Evolutionary conservation across 495 filamentous ascomycete species (phyloP), one percentile per base, ranked within the genome.

Genomic region (Hypomontagnella monticulosa): DNA sequence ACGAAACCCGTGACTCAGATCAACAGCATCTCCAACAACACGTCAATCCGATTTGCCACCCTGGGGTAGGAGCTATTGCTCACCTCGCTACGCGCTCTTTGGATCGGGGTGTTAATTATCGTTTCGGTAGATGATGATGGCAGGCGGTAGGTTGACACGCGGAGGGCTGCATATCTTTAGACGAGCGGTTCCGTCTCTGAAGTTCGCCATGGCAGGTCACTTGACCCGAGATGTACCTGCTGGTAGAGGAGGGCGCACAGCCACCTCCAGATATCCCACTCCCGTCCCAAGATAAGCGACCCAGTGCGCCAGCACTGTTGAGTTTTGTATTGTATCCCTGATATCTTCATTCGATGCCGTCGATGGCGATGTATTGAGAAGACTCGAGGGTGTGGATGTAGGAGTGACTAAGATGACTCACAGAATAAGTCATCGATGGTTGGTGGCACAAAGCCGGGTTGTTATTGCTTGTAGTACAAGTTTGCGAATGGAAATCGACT

Each of bases 201-300:
- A n/a, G 9, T 46, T 52, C 16, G 51, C 32, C 32, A 36, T 18
- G 10, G 23, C 32, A 57, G 18, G 51, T 67, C 47, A 52, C 53
- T 62, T 62, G 52, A 52, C 48, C 51, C 27, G 47, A 11, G 52
- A 18, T 57, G n/a, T 3, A 61, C 19, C 30, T 56, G 38, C 19
- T 10, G 19, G 33, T 11, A 16, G n/a, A 16, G n/a, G 32, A 61
- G 32, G 50, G 9, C 50, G 52, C 65, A 63, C 65, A 63, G 59
- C 65, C 65, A 63, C 58, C 65, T 58, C 65, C 59, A 68, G 44
- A 55, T 38, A 54, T 58, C 42, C 37, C 47, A 36, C 48, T 23
- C 14, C 54, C 37, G 23, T 32, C 12, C 37, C 12, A 27, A 47
- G 47, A 42, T 59, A 16, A 14, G 34, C 8, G 10, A 16, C 54